Evolutionary conservation across 2,329 filamentous ascomycete genomes (phyloP).

Genomic region (Paecilomyces dactylethromorphus): DNA sequence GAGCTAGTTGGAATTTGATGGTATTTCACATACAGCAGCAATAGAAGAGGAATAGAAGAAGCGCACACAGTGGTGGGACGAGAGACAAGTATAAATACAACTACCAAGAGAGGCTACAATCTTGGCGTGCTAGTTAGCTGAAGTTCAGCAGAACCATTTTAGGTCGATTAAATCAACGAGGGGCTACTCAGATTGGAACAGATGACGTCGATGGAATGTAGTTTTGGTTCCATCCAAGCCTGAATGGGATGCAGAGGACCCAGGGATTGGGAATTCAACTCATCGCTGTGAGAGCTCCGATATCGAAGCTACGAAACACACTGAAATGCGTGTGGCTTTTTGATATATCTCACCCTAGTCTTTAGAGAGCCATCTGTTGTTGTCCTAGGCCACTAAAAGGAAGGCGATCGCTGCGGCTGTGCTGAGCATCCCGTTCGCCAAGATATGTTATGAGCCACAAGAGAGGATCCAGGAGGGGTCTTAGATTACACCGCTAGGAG

Average conservation of each 20-base stretch:
- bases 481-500: not conserved
- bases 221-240: not conserved
- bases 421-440: not conserved
- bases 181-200: not conserved
- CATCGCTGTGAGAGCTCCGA: not conserved
- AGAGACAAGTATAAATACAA: not conserved
- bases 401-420: not conserved
- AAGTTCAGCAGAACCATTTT: not conserved
- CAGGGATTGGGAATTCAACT: not conserved
- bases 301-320: too few relatives aligned
- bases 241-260: not conserved
- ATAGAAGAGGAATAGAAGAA: not conserved
- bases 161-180: not conserved
- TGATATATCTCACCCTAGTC: not conserved
- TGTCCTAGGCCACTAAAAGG: not conserved
- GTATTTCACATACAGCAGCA: not conserved
- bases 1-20: too few relatives aligned
- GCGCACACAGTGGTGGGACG: not conserved
- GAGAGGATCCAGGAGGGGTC: not conserved
- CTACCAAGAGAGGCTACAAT: conserved; percentile 11
- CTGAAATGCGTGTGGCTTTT: not conserved
- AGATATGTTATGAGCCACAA: not conserved
- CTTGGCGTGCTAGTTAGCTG: not conserved
- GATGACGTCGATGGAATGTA: not conserved
- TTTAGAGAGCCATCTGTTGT: not conserved